Evolutionary conservation across 2,329 filamentous ascomycete species (phyloP), one percentile per base, ranked within the genome.

Genomic region (Sarocladium brachiariae): DNA sequence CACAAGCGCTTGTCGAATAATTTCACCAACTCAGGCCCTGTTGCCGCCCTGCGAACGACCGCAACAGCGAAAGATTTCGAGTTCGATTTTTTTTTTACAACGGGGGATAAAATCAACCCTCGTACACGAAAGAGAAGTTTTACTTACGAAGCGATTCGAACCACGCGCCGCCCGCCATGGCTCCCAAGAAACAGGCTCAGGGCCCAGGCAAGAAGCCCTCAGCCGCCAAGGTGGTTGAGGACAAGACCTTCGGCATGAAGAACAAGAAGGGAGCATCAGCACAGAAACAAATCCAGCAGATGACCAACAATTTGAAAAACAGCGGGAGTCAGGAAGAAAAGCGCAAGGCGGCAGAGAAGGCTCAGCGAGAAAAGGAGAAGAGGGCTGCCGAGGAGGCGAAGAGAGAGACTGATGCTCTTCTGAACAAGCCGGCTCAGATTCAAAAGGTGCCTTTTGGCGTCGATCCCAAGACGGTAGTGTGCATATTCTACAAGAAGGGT

Each of bases 171-270:
- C 65, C 70, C 74, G 81, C 61, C 61, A 90, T 91, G 87, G 74
- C 87, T 67, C 87, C 87, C 53, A 90, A 90, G 68, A 78, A 77
- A 61, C 50, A 54, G 39, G 34, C 38, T 16, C 71, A 61, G 51
- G 71, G 62, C 51, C 73, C 62, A 58, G 74, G 71, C 66, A 83
- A 83, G 71, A 80, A 79, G 72, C 67, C 72, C 51, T 65, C 72
- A 19, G 68, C 73, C 53, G 61, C 72, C 59, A 89, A 89, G 72
- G 63, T 76, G 39, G 87, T 90, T 56, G 89, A 93, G 56, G 93
- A 99, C 76, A 93, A 92, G 74, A 96, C 93, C 46, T 99, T 99
- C 77, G 93, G 93, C 61, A 97, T 99, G 93, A 99, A 99, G 75
- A 99, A 99, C 67, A 99, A 99, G 77, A 99, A 96, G 78, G 93